Conservation (phyloP, 345 rosid genomes). For the Cardamine occulta region DNA sequence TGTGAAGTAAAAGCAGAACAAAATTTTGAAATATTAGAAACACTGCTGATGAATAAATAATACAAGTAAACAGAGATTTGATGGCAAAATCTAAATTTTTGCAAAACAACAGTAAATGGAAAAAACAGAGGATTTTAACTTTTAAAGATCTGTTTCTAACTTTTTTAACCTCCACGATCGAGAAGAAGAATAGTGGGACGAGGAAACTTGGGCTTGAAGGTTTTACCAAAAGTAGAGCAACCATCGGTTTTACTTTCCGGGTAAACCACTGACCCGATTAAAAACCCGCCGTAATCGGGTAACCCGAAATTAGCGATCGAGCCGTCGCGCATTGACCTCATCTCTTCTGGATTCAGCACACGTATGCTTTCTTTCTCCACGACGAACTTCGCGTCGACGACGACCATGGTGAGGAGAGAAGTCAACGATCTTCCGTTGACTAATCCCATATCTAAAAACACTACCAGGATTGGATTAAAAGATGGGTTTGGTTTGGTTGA, state of each 20-base stretch:
- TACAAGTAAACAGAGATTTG: too few species aligned
- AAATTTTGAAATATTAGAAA: too few species aligned
- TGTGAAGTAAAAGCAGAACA: background rate
- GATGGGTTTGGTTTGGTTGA: background rate
- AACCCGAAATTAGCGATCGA: constrained; percentile 86
- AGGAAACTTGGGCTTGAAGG: constrained; percentile 60
- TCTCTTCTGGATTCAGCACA: constrained; percentile 61
- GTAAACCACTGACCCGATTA: constrained; percentile 74
- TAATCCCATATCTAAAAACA: constrained; percentile 28
- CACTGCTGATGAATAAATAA: too few species aligned
- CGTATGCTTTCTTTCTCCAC: constrained; percentile 87
- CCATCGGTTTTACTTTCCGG: constrained; percentile 64
- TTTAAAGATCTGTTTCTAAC: background rate
- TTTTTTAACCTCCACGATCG: constrained; percentile 88
- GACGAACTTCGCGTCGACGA: constrained; percentile 58
- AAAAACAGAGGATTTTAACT: background rate
- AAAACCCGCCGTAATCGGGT: constrained; percentile 80
- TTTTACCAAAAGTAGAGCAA: constrained; percentile 63
- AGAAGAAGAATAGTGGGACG: constrained; percentile 79
- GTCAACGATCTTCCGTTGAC: constrained; percentile 28
- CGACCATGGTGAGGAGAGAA: constrained; percentile 34
- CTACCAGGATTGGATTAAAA: constrained; percentile 1
- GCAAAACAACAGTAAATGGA: too few species aligned
- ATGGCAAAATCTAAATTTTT: too few species aligned
- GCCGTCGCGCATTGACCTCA: constrained; percentile 67